phyloP scores from a whole-genome alignment of 2,329 filamentous ascomycete genomes.

The Claviceps cyperi region DNA sequence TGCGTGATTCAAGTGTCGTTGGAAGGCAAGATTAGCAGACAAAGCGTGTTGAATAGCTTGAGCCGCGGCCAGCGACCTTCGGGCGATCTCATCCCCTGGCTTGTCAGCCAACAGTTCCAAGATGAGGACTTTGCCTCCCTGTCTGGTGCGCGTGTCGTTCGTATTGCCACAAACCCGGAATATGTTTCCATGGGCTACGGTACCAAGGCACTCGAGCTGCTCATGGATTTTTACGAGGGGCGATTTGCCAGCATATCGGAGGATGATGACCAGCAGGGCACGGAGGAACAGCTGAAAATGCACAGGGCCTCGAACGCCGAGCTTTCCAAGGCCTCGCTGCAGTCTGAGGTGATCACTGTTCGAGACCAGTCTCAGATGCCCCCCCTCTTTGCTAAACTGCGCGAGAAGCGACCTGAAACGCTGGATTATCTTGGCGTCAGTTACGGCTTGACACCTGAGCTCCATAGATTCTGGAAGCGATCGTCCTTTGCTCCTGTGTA shows the following conservation, averaged over 20 bases:
- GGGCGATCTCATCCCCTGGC: constrained; percentile 92
- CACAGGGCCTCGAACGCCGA: constrained; percentile 71
- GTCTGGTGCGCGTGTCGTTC: constrained; percentile 80
- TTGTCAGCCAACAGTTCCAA: constrained; percentile 95
- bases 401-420: constrained; percentile 62
- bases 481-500: constrained; percentile 80
- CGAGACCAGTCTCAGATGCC: constrained; percentile 86
- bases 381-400: constrained; percentile 77
- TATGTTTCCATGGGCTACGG: constrained; percentile 91
- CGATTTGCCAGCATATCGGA: constrained; percentile 80
- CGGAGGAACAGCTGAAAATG: constrained; percentile 46
- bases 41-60: constrained; percentile 81
- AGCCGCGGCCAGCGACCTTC: constrained; percentile 78
- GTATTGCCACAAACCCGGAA: constrained; percentile 93
- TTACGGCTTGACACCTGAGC: constrained; percentile 72
- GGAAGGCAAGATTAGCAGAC: constrained; percentile 85
- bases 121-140: constrained; percentile 91
- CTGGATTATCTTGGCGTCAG: constrained; percentile 94
- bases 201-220: constrained; percentile 69
- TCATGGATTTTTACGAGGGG: constrained; percentile 87
- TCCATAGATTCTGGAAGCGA: constrained; percentile 97
- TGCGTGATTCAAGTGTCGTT: constrained; percentile 90
- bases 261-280: constrained; percentile 37
- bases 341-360: constrained; percentile 79
- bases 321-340: constrained; percentile 57